These are phyloP conservation scores for Pseudoturritis turrita DNA, from an alignment of 345 rosid species.

Conservation along the genomic window DNA sequence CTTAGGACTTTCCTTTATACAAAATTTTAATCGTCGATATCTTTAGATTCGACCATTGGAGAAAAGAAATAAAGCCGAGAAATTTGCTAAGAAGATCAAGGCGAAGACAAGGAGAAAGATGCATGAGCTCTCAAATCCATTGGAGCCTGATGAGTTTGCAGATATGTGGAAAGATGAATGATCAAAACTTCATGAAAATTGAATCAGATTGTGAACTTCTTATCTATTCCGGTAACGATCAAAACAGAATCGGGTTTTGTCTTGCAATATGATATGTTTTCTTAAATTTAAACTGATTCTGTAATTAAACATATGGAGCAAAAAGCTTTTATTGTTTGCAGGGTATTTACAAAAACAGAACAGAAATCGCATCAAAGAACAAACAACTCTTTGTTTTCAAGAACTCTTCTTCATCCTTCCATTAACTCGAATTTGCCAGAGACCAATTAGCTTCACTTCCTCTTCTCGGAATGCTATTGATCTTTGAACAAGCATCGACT, in stretches of 20 bases:
- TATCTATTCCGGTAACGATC: background rate
- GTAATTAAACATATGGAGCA: background rate
- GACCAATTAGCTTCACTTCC: slow-evolving; percentile 94
- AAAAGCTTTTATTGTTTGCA: background rate
- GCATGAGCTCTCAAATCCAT: slow-evolving; percentile 77
- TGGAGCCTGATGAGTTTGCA: slow-evolving; percentile 91
- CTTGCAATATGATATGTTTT: background rate
- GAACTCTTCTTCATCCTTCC: background rate
- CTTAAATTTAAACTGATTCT: background rate
- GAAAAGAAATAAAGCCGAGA: slow-evolving; percentile 71
- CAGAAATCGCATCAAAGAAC: background rate
- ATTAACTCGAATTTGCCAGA: slow-evolving; percentile 32
- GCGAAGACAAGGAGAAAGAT: slow-evolving; percentile 85
- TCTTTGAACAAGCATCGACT: slow-evolving; percentile 61
- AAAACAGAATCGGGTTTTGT: background rate
- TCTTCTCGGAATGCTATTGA: slow-evolving; percentile 62
- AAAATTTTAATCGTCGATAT: background rate
- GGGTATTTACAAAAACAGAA: slow-evolving; percentile 1
- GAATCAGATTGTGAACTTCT: no score
- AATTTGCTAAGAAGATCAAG: slow-evolving; percentile 79
- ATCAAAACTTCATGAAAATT: background rate
- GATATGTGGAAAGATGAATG: slow-evolving; percentile 80
- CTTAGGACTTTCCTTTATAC: background rate
- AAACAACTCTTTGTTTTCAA: background rate
- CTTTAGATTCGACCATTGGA: slow-evolving; percentile 71